Base-by-base conservation (phyloP, 2,329 filamentous ascomycete genomes). In the Chaetothyriales sp. region DNA sequence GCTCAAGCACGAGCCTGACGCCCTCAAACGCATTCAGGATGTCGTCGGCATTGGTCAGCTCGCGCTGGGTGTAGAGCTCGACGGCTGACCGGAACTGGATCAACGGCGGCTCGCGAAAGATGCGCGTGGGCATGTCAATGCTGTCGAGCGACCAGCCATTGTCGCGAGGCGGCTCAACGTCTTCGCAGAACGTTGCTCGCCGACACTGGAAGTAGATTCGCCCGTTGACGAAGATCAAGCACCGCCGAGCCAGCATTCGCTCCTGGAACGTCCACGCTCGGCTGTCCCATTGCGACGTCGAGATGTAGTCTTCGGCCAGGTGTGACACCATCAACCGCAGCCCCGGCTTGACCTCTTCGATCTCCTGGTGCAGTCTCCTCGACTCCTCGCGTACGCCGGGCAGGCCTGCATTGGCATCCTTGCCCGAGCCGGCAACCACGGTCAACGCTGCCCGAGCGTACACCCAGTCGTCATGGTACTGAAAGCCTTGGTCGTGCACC, bases 221-320 rank as follows among this genome's bases (percentile, higher is more conserved):
- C 9, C 60, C 57, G 46, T 62, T 61, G 2, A 64, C 64, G 40
- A 70, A 70, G 9, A 69, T 62, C 1, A 70, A 59, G 44, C 65
- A 65, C 6, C 67, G 58, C 5, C 60, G 50, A 0, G 67, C 68
- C 1, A 69, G 62, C 22, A 70, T 58, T 28, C 64, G 57, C 54
- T 70, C 67, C 56, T 70, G 67, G 50, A 68, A 69, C 1, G 67
- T 70, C 68, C 68, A 70, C 0, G 64, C 67, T 43, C 69, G 61
- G 1, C 58, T 61, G 50, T 66, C 67, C 64, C 67, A 69, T 49
- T 61, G 59, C 10, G 59, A 61, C 22, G 51, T 60, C 4, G 65
- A 65, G 25, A 60, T 61, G 50, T 60, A 60, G 48, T 61, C 58
- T 54, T 61, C 59, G 13, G 59, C 59, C 29, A 61, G 55, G 53